A percentile compares a stretch with the other conserved stretches of the same genome.
Conservation (phyloP, 2,329 filamentous ascomycete genomes). For the Colletotrichum sp. region DNA sequence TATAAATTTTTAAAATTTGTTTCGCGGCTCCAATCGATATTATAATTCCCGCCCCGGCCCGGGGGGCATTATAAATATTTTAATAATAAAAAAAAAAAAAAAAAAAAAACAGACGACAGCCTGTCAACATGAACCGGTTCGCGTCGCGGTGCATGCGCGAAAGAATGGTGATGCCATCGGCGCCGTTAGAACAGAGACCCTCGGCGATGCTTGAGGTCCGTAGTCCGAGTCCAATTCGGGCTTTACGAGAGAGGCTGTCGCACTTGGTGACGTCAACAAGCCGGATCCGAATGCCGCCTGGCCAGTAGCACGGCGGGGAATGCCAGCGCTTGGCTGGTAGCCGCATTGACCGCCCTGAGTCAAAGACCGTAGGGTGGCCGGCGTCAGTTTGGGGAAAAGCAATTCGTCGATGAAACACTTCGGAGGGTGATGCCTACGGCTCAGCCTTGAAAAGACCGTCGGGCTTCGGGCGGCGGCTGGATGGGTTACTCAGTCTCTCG, state of each 20-base stretch:
- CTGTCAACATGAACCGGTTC: not conserved
- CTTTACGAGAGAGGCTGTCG: not conserved
- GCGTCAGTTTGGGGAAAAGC: not conserved
- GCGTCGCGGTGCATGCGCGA: not conserved
- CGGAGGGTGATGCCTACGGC: not conserved
- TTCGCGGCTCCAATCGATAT: no score
- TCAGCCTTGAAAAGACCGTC: not conserved
- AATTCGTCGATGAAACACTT: not conserved
- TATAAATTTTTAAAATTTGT: no score
- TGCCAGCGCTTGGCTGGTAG: not conserved
- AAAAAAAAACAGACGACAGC: no score
- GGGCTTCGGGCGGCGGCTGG: not conserved
- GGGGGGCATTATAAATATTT: no score
- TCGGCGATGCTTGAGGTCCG: not conserved
- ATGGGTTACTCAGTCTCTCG: not conserved
- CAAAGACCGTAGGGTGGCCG: not conserved
- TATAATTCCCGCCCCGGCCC: no score
- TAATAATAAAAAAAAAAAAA: no score
- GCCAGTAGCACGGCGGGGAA: not conserved
- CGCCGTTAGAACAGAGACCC: not conserved
- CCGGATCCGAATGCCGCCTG: not conserved
- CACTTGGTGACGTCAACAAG: constrained; percentile 7
- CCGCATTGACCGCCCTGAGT: not conserved
- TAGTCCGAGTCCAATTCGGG: constrained; percentile 3
- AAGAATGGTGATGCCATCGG: not conserved